Evolutionary conservation across 2,329 filamentous ascomycete genomes (phyloP).

Genomic region (Cryphonectria naterciae): DNA sequence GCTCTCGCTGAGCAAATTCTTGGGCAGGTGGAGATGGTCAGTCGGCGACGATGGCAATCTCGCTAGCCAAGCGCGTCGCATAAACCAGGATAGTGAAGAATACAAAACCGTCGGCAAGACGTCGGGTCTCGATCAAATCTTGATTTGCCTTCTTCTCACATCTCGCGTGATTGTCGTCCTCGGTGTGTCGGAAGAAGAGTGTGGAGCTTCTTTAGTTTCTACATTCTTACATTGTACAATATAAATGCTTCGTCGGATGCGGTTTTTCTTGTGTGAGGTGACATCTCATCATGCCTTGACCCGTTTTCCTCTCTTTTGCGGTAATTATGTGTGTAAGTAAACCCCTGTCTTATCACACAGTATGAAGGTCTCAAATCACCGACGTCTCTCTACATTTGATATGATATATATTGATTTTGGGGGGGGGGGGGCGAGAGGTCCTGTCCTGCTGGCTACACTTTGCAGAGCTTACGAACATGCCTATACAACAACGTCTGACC

Average conservation of each 20-base stretch:
- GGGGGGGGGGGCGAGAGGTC: no score
- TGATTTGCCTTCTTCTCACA: neutral
- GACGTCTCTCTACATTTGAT: no score
- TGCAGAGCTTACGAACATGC: no score
- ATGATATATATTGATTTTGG: no score
- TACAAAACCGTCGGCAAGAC: neutral
- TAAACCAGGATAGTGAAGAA: constrained; percentile 1
- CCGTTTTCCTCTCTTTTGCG: neutral
- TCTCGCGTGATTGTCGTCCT: neutral
- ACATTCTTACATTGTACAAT: no score
- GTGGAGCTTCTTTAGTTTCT: neutral
- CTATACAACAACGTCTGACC: no score
- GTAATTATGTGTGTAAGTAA: no score
- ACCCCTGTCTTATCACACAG: no score
- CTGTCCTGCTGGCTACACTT: no score
- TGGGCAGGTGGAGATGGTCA: neutral
- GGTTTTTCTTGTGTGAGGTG: neutral
- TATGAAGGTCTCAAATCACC: no score
- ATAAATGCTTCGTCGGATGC: neutral
- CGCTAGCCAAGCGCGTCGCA: neutral
- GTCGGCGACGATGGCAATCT: neutral
- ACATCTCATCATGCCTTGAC: neutral
- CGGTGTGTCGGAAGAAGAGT: neutral
- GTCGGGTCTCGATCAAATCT: neutral
- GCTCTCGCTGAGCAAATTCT: constrained; percentile 11